Conservation (phyloP, 331 rosid species). For the Malus hybrid region DNA sequence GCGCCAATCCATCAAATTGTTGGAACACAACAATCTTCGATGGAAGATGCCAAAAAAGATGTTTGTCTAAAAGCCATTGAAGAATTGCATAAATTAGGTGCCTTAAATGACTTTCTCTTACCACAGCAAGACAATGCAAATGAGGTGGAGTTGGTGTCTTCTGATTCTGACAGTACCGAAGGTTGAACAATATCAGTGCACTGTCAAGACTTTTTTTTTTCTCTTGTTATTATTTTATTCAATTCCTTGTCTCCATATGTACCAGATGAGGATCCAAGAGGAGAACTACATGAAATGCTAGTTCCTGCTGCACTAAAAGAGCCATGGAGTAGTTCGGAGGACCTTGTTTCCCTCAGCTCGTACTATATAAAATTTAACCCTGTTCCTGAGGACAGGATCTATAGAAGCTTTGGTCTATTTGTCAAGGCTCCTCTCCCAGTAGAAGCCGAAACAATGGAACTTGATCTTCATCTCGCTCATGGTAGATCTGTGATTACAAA, state of each 20-base stretch:
- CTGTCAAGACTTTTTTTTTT: not conserved
- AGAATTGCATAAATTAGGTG: constrained; percentile 73
- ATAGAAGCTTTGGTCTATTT: constrained; percentile 69
- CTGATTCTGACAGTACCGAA: constrained; percentile 51
- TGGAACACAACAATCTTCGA: constrained; percentile 50
- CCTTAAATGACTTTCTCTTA: constrained; percentile 72
- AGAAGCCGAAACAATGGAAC: constrained; percentile 76
- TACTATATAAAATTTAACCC: constrained; percentile 65
- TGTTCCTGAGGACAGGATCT: constrained; percentile 63
- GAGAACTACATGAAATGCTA: constrained; percentile 73
- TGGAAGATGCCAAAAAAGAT: constrained; percentile 68
- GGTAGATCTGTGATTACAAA: constrained; percentile 71
- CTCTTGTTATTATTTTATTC: not conserved
- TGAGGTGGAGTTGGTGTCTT: constrained; percentile 32
- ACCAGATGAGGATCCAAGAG: constrained; percentile 56
- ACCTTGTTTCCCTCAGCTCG: constrained; percentile 35
- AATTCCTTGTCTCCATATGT: constrained; percentile 23
- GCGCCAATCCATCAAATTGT: constrained; percentile 61
- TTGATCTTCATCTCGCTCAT: constrained; percentile 89
- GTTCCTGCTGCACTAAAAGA: constrained; percentile 54
- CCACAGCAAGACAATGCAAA: constrained; percentile 44
- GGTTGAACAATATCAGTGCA: constrained; percentile 34
- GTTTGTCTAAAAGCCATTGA: constrained; percentile 84
- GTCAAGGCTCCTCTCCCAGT: constrained; percentile 55
- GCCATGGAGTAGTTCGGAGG: constrained; percentile 43